These are phyloP conservation scores for Colletotrichum lupini DNA, from an alignment of 2,329 filamentous ascomycete genomes.

Conservation along the genomic window DNA sequence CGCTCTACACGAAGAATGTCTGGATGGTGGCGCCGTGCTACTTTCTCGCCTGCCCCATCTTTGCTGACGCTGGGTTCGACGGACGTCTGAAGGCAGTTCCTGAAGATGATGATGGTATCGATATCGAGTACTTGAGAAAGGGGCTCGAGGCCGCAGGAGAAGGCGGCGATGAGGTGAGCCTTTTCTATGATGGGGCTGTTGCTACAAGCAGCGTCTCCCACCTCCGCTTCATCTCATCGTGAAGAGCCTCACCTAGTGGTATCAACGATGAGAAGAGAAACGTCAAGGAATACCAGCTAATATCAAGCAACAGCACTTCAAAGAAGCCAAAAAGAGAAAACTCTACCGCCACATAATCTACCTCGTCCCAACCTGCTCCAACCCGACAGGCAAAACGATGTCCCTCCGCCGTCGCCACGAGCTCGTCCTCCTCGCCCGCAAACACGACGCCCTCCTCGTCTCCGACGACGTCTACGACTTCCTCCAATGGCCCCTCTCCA, in stretches of 20 bases:
- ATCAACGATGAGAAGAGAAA: neutral
- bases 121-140: slow-evolving; percentile 68
- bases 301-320: slow-evolving; percentile 14
- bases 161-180: slow-evolving; percentile 17
- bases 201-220: neutral
- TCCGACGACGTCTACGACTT: slow-evolving; percentile 96
- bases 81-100: slow-evolving; percentile 75
- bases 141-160: slow-evolving; percentile 50
- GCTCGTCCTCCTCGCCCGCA: slow-evolving; percentile 81
- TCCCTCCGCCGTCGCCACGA: slow-evolving; percentile 72
- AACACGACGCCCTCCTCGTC: slow-evolving; percentile 84
- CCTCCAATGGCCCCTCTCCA: slow-evolving; percentile 76
- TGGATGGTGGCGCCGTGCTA: slow-evolving; percentile 89
- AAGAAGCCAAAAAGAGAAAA: slow-evolving; percentile 61
- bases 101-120: slow-evolving; percentile 82
- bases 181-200: neutral
- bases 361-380: slow-evolving; percentile 87
- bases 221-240: neutral
- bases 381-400: slow-evolving; percentile 89
- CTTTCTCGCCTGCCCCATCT: slow-evolving; percentile 85
- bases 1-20: slow-evolving; percentile 76
- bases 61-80: slow-evolving; percentile 82
- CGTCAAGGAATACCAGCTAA: neutral
- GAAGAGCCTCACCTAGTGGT: neutral
- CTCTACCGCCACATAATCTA: slow-evolving; percentile 91